A percentile compares a stretch with the other conserved stretches of the same genome.
Evolutionary conservation across 345 rosid genomes (phyloP).

Genomic region (Syzygium oleosum): DNA sequence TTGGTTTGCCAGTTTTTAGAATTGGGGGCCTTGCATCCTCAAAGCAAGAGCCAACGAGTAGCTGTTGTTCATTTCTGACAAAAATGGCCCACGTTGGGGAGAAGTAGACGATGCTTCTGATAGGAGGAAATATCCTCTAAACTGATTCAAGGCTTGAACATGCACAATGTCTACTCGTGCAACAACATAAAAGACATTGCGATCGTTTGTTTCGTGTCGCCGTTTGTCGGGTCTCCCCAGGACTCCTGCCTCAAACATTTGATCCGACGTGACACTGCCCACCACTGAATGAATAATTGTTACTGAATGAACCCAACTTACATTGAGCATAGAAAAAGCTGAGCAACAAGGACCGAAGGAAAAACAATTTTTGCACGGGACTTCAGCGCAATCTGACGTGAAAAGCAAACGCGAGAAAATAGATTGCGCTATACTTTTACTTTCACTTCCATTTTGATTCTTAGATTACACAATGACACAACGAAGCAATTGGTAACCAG

Average conservation of each 20-base stretch:
- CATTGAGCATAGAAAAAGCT: background rate
- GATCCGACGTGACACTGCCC: background rate
- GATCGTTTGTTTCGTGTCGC: background rate
- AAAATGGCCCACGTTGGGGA: too few species aligned
- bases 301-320: background rate
- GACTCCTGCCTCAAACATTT: background rate
- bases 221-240: background rate
- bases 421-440: background rate
- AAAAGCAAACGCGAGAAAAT: background rate
- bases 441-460: background rate
- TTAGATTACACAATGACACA: background rate
- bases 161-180: background rate
- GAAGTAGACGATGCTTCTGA: too few species aligned
- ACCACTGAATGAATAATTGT: background rate
- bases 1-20: background rate
- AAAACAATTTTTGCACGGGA: background rate
- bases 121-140: background rate
- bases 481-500: background rate
- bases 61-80: background rate
- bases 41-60: background rate
- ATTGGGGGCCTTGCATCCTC: background rate
- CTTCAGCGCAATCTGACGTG: background rate
- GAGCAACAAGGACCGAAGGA: background rate
- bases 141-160: background rate
- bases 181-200: too few species aligned